Base-by-base conservation (phyloP, 352 stramenopile species). In the Blastocystis hominis region DNA sequence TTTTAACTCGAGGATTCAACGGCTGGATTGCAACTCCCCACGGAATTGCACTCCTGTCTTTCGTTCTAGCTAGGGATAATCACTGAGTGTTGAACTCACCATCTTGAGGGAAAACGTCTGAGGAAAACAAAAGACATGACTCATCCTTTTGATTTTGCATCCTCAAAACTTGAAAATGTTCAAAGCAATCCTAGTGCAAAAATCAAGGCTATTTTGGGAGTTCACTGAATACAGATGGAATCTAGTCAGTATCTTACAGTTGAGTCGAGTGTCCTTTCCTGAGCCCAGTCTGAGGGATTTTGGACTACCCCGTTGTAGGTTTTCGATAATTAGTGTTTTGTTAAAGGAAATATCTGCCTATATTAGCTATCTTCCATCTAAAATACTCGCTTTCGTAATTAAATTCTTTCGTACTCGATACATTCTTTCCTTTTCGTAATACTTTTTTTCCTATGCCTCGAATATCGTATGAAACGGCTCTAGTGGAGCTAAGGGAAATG, bases 1-100 rank as follows among this genome's bases (percentile, higher is more conserved):
- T 46, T 36, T 66, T 30, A 20, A 84, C 72, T 24, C 44, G 17
- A 34, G 72, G 72, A 84, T 84, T 84, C 40, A 84, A 2, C 34
- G 72, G 72, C 40, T 84, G 72, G 24, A 84, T 66, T 24, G 47
- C 72, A 50, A 84, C 44, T 38, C 72, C 72, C 72, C 72, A 84
- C 15, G 72, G 72, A 30, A 84, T 84, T 2, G 72, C 30, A 68
- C 53, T 84, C 2, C 56, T 66, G 50, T 84, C 72, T 34, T 84
- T 84, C 17, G 56, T 84, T 24, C 55, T 47, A 55, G 72, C 72
- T 84, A 84, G 15, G 50, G n/a, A 84, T 84, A 36, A 84, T 15
- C 20, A 0, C 5, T 10, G 24, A 50, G n/a, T n/a, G 1, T 3
- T 30, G 55, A 36, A 24, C 36, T 9, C n/a, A 84, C 72, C 50